These are phyloP conservation scores for Gryganskiella cystojenkinii DNA, from an alignment of 192 early-diverging fungal species.

Conservation along the genomic window DNA sequence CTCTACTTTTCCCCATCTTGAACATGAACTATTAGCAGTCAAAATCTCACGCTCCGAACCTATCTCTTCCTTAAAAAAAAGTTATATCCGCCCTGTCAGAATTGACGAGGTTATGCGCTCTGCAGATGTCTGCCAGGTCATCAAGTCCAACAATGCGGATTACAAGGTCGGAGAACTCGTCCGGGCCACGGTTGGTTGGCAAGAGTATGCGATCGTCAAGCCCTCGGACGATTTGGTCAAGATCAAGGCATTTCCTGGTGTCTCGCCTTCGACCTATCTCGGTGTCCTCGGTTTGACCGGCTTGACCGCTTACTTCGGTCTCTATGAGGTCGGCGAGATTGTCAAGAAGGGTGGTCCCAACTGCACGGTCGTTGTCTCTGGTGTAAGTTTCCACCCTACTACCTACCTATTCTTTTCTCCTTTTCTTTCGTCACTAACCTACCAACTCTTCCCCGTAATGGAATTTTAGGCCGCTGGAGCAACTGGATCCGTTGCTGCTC, in stretches of 20 bases:
- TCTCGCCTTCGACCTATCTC: slow-evolving; percentile 45
- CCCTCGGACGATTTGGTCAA: slow-evolving; percentile 48
- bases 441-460: not conserved
- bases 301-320: slow-evolving; percentile 63
- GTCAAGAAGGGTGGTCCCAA: slow-evolving; percentile 23
- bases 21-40: too few relatives aligned
- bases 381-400: slow-evolving; percentile 15
- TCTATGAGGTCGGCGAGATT: slow-evolving; percentile 55
- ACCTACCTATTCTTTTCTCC: not conserved
- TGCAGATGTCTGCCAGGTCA: slow-evolving; percentile 43
- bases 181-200: slow-evolving; percentile 51
- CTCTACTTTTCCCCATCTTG: not conserved
- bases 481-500: slow-evolving; percentile 56
- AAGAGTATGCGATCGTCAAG: slow-evolving; percentile 58
- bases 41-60: too few relatives aligned
- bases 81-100: slow-evolving; percentile 54
- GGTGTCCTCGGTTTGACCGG: slow-evolving; percentile 55
- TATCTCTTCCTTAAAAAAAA: too few relatives aligned
- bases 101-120: slow-evolving; percentile 59
- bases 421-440: not conserved
- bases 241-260: slow-evolving; percentile 47
- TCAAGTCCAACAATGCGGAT: slow-evolving; percentile 48
- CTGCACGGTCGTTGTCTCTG: slow-evolving; percentile 61
- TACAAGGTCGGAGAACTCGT: slow-evolving; percentile 52
- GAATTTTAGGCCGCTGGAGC: slow-evolving; percentile 57